phyloP scores from a whole-genome alignment of 2,329 filamentous ascomycete species.

The Canariomyces notabilis region DNA sequence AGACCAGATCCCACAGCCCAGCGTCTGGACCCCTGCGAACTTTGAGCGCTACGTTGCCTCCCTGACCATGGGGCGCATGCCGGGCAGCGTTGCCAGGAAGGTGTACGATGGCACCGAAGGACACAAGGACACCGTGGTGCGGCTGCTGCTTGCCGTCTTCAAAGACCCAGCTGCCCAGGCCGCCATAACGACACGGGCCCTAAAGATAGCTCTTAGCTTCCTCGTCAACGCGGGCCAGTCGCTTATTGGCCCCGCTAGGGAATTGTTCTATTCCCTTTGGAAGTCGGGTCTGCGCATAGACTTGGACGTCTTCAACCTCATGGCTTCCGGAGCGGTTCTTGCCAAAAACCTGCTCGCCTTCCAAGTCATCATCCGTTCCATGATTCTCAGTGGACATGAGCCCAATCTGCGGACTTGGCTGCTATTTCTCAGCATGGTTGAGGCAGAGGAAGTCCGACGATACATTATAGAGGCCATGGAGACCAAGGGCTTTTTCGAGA shows the following conservation, averaged over 20 bases:
- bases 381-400: slow-evolving; percentile 35
- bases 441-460: slow-evolving; percentile 50
- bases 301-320: slow-evolving; percentile 44
- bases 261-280: slow-evolving; percentile 36
- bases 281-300: slow-evolving; percentile 38
- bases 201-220: slow-evolving; percentile 43
- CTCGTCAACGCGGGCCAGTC: slow-evolving; percentile 30
- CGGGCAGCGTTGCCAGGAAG: slow-evolving; percentile 29
- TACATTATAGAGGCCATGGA: slow-evolving; percentile 45
- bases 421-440: slow-evolving; percentile 48
- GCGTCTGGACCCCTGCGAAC: slow-evolving; percentile 37
- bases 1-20: slow-evolving; percentile 36
- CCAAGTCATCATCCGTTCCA: slow-evolving; percentile 35
- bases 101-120: slow-evolving; percentile 33
- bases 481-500: slow-evolving; percentile 38
- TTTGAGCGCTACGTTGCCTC: slow-evolving; percentile 40
- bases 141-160: slow-evolving; percentile 37
- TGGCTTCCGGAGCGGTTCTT: slow-evolving; percentile 38
- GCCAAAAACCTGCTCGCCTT: slow-evolving; percentile 41
- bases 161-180: slow-evolving; percentile 30
- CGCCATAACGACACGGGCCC: slow-evolving; percentile 35
- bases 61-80: slow-evolving; percentile 37
- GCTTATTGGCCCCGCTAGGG: slow-evolving; percentile 25
- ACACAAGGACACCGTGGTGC: slow-evolving; percentile 36
- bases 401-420: slow-evolving; percentile 46